Evolutionary conservation across 1,284 basidiomycete genomes (phyloP), one percentile per base, ranked within the genome.

Genomic region (Tremellales sp.): DNA sequence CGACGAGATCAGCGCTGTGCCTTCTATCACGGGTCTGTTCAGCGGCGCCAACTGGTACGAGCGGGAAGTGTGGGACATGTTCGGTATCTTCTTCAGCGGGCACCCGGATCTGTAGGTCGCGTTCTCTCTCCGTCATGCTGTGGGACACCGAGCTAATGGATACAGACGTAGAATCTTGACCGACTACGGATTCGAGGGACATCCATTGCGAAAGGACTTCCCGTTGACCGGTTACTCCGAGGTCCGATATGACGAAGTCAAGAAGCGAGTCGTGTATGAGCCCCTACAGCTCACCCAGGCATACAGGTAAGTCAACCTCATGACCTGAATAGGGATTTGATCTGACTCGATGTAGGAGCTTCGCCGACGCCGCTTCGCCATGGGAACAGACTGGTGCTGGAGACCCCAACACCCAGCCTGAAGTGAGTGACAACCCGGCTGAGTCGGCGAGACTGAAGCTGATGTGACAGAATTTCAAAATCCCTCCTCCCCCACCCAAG

Each of bases 151-250:
- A 39, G 58, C 46, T 39, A 39, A 51, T 52, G 48, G 54, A 56
- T 49, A 11, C 51, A 92, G 89, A 37, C 88, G 94, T 58, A 86
- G 96, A 52, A 94, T 99, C 74, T 79, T 99, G 64, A 99, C 96
- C 44, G 96, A 99, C 75, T 99, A 99, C 73, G 94, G 91, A 47
- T 98, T 98, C 72, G 96, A 98, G 76, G 96, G 96, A 23, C 92
- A 99, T 73, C 94, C 94, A 12, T 76, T 99, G 52, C 83, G 96
- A 60, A 99, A 99, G 74, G 94, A 98, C 74, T 98, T 97, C 81
- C 94, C 93, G 17, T 76, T 98, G 58, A 96, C 91, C 3, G 89
- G 94, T 29, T 98, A 98, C 77, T 89, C 91, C 10, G 96, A 99
- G 75, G 82, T 98, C 43, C 85, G 96, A 49, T 99, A 97, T 70